phyloP scores from a whole-genome alignment of 163 green algal genomes.

The Scenedesmus sp. region DNA sequence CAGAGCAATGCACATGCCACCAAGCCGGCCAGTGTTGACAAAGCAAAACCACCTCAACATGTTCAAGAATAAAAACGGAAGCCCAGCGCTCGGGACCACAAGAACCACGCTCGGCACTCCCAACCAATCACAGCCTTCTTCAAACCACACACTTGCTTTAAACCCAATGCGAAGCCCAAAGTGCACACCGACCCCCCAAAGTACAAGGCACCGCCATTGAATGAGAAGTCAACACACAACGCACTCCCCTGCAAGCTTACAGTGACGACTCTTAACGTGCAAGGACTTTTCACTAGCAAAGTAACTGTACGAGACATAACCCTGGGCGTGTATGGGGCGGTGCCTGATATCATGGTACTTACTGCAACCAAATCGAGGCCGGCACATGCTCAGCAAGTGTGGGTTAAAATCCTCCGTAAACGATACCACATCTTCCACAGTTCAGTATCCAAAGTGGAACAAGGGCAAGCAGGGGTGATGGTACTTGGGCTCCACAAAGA shows the following conservation, averaged over 20 bases:
- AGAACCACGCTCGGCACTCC: no score
- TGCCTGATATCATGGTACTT: neutral
- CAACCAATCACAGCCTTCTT: neutral
- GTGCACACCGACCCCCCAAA: no score
- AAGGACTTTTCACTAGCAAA: neutral
- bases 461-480: neutral
- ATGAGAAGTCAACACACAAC: no score
- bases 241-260: neutral
- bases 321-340: neutral
- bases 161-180: no score
- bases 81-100: no score
- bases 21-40: no score
- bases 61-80: no score
- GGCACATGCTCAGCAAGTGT: neutral
- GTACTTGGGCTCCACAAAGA: neutral
- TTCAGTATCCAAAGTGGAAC: neutral
- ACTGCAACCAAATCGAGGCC: neutral
- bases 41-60: no score
- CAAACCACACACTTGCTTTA: no score
- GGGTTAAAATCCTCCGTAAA: neutral
- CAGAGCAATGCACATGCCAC: no score
- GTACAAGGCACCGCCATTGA: no score
- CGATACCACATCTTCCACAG: neutral
- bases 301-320: neutral
- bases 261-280: neutral